Base-by-base conservation (phyloP, 352 stramenopile genomes). In the Phytopythium ostracodes region DNA sequence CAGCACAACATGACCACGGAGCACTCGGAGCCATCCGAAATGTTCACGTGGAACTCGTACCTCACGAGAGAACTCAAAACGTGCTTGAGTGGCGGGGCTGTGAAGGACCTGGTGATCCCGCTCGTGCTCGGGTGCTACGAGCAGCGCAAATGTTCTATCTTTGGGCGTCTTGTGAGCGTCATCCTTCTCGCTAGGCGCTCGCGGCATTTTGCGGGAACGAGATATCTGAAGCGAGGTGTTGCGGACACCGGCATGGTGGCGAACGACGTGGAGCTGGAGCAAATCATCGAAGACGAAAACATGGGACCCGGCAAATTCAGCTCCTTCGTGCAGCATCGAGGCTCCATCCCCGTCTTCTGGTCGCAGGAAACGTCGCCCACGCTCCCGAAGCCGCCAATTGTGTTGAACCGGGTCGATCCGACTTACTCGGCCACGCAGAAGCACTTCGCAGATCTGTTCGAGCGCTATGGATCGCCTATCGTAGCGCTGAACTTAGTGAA, bases 301-400 rank as follows among this genome's bases (percentile, higher is more conserved):
- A 96, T 77, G 89, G 84, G 84, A 1, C 93, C 75, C 54, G 94
- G 80, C 20, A 96, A 96, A 22, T 98, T 99, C 67, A 98, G 90
- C 22, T 97, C 89, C 3, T 99, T 96, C 66, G 84, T 99, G 44
- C 98, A 99, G 75, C 94, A 99, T 55, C 91, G 98, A 36, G 98
- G 98, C 6, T 99, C 94, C 4, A 99, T 99, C 72, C 98, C 98
- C n/a, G 98, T 98, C 0, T 99, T 98, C 70, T 99, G 98, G 98
- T 98, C 96, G 0, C 98, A 99, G 73, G 97, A 99, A 64, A 98
- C 92, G 6, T 98, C 85, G 36, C 94, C 98, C 8, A 99, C 97
- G 9, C 89, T 99, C 51, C 97, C 98, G 2, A 99, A 99, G 68
- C 98, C 98, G 4, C 97, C 97, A 0, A 99, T 99, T 47, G 88